Base-by-base conservation (phyloP, 371 early-diverging fungal genomes). In the Mortierella sp. region DNA sequence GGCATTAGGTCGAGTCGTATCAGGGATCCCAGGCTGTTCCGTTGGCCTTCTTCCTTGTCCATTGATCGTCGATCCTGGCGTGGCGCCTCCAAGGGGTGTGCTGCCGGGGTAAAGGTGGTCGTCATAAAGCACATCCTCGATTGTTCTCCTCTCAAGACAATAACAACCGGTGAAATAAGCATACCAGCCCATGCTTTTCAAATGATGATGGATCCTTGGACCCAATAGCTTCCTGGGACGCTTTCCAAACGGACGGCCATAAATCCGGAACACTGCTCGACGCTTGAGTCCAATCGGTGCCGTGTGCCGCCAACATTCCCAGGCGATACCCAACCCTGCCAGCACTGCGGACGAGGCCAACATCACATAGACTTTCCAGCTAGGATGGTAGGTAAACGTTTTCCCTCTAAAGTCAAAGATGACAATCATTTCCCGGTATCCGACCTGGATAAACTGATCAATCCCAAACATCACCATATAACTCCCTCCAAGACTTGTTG, bases 381-480 rank as follows among this genome's bases (percentile, higher is more conserved):
- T 79, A 5, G 80, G 80, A 50, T 73, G 73, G 26, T 79, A 79
- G 19, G 66, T 66, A 46, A 79, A 25, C 0, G 68, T 73, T 62
- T 79, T 73, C 45, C 80, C 80, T 47, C 66, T 73, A 63, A 79
- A 79, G 57, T 73, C 70, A 52, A 79, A 79, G 25, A 79, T 70
- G 64, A 79, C 80, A 64, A 82, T 63, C 80, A 80, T 80, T 28
- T 82, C 82, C 4, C 75, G 68, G 62, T 74, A 82, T 18, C 82
- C 81, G 52, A 77, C 72, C 45, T 75, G 75, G 15, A 57, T 62
- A 61, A 82, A 80, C 70, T 80, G 56, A 25, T 82, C 82, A 6
- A 80, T 60, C 23, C 82, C 82, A 53, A 68, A 82, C 75, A 82
- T 74, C 44, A 80, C 43, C 48, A 75, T 53, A 46, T 72, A 80